These are phyloP conservation scores for Solanum phureja DNA, from an alignment of 257 asterid species.

Conservation along the genomic window DNA sequence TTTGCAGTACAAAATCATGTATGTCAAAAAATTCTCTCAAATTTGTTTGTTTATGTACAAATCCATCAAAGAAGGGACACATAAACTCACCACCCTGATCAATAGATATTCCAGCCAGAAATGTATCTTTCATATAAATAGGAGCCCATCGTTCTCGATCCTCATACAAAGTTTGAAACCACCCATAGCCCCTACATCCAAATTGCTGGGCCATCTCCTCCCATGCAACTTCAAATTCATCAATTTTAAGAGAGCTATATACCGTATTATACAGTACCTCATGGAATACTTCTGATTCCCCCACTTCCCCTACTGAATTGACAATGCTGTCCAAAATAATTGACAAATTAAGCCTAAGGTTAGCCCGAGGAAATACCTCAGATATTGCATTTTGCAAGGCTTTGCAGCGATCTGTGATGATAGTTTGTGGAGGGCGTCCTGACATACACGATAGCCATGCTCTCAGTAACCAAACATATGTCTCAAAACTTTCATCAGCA, in stretches of 20 bases:
- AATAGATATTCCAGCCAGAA: slow-evolving; percentile 18
- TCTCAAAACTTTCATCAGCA: slow-evolving; percentile 20
- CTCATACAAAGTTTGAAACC: slow-evolving; percentile 21
- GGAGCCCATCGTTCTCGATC: slow-evolving; percentile 38
- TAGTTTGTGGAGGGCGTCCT: slow-evolving; percentile 33
- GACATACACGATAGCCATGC: slow-evolving; percentile 35
- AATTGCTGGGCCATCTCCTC: slow-evolving; percentile 25
- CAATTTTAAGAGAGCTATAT: slow-evolving; percentile 14
- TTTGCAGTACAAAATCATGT: slow-evolving; percentile 11
- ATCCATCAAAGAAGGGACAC: slow-evolving; percentile 17
- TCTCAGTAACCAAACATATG: slow-evolving; percentile 30
- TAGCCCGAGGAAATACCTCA: slow-evolving; percentile 30
- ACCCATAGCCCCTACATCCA: slow-evolving; percentile 12
- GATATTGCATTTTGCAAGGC: slow-evolving; percentile 27
- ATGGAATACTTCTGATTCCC: slow-evolving; percentile 10
- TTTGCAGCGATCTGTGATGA: slow-evolving; percentile 22
- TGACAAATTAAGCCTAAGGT: slow-evolving; percentile 21
- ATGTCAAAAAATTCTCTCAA: slow-evolving; percentile 23
- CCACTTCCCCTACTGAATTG: slow-evolving; percentile 11
- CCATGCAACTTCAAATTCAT: slow-evolving; percentile 30
- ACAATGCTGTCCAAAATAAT: slow-evolving; percentile 16
- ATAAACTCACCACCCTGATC: slow-evolving; percentile 6
- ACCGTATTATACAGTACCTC: slow-evolving; percentile 13
- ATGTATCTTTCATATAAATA: slow-evolving; percentile 21
- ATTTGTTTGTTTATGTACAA: slow-evolving; percentile 15